Percentiles rank a stretch among this genome's conserved stretches.
Conservation (phyloP, 495 filamentous ascomycete genomes). For the Immersiella caudata region DNA sequence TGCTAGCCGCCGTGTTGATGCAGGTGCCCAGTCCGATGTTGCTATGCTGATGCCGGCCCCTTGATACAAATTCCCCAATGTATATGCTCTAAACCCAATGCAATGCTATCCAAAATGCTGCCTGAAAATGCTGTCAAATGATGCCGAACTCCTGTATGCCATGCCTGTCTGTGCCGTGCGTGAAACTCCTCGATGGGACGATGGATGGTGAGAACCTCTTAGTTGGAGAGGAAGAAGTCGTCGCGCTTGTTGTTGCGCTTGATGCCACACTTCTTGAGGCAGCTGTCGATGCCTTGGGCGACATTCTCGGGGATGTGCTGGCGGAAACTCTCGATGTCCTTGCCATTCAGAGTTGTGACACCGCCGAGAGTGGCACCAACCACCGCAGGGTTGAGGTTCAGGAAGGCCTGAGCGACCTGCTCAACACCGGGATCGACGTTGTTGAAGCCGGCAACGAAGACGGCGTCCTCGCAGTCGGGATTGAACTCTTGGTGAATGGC, state of each 20-base stretch:
- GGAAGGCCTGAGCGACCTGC: constrained; percentile 44
- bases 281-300: constrained; percentile 15
- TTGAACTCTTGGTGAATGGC: constrained; percentile 59
- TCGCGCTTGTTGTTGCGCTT: constrained; percentile 19
- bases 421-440: constrained; percentile 54
- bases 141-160: background rate
- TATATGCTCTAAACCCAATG: background rate
- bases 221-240: constrained; percentile 13
- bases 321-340: constrained; percentile 16
- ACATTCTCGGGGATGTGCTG: constrained; percentile 16
- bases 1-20: background rate
- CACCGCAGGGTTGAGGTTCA: constrained; percentile 17
- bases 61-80: background rate
- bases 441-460: constrained; percentile 43
- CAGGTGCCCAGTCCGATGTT: background rate
- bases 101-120: constrained; percentile 5
- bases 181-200: background rate
- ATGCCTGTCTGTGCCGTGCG: background rate
- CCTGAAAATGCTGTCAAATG: constrained; percentile 1
- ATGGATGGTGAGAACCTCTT: background rate
- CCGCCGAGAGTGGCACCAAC: constrained; percentile 14
- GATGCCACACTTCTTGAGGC: constrained; percentile 17
- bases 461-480: constrained; percentile 41
- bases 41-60: background rate
- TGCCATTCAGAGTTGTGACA: constrained; percentile 18